A percentile compares a stretch with the other conserved stretches of the same genome.
Evolutionary conservation across 495 filamentous ascomycete species (phyloP).

Genomic region (Penicillium waksmanii): DNA sequence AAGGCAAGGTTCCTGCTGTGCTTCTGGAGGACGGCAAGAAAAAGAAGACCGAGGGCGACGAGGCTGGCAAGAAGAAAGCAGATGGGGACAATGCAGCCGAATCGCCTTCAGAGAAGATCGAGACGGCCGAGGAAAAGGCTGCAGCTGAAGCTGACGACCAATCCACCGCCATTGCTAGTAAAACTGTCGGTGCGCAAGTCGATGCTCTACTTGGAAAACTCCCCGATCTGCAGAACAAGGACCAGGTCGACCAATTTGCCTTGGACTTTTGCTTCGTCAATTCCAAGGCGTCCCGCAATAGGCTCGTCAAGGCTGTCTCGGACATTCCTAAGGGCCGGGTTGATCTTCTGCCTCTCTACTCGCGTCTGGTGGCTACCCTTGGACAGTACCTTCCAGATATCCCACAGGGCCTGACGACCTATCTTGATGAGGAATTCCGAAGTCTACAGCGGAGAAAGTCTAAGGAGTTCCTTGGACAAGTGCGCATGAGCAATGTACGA

Average conservation of each 20-base stretch:
- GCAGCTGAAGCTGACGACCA: conserved; percentile 71
- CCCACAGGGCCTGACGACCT: conserved; percentile 85
- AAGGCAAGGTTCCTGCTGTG: conserved; percentile 92
- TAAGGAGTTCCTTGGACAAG: conserved; percentile 94
- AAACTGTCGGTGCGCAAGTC: conserved; percentile 95
- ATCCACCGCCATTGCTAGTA: conserved; percentile 93
- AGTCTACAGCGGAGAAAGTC: conserved; percentile 97
- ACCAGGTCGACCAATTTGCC: conserved; percentile 86
- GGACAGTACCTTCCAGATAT: conserved; percentile 93
- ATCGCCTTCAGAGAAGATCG: conserved; percentile 34
- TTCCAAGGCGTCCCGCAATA: conserved; percentile 94
- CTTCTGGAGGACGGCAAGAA: conserved; percentile 94
- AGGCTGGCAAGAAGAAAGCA: conserved; percentile 59
- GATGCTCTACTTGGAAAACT: conserved; percentile 87
- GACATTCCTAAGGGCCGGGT: conserved; percentile 92
- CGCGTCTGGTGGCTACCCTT: conserved; percentile 89
- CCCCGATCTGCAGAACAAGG: conserved; percentile 87
- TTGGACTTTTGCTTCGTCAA: conserved; percentile 98
- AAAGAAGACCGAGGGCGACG: conserved; percentile 80
- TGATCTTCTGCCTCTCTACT: conserved; percentile 89
- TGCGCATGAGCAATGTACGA: conserved; percentile 90
- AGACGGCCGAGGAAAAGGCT: conserved; percentile 56
- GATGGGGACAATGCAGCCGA: conserved; percentile 40
- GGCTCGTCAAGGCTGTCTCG: conserved; percentile 88
- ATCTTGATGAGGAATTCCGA: conserved; percentile 96